Percentiles rank a stretch among this genome's conserved stretches.
Evolutionary conservation across 768 basidiomycete genomes (phyloP).

Genomic region (Phlegmacium glaucopus): DNA sequence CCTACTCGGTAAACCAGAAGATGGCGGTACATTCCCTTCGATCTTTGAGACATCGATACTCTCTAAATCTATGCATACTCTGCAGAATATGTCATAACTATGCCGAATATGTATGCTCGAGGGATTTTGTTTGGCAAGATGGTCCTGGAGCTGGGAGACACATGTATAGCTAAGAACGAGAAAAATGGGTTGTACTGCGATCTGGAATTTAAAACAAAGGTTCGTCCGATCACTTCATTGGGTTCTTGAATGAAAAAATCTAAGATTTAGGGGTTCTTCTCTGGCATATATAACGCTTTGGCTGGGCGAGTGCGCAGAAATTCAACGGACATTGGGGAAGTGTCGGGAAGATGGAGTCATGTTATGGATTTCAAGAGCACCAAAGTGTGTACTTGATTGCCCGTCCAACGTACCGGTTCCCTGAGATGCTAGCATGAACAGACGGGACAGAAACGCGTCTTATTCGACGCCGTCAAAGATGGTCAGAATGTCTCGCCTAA

Average conservation of each 20-base stretch:
- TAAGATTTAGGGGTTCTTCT: slow-evolving; percentile 83
- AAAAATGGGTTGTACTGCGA: slow-evolving; percentile 72
- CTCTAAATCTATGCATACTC: slow-evolving; percentile 4
- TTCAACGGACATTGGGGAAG: slow-evolving; percentile 71
- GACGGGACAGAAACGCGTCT: slow-evolving; percentile 64
- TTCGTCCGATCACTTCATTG: slow-evolving; percentile 23
- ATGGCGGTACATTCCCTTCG: slow-evolving; percentile 63
- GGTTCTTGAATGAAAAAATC: neutral
- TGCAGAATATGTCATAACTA: slow-evolving; percentile 81
- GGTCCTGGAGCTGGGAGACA: slow-evolving; percentile 94
- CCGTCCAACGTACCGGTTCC: neutral
- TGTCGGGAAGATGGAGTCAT: slow-evolving; percentile 89
- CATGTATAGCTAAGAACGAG: slow-evolving; percentile 81
- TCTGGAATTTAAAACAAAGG: slow-evolving; percentile 98
- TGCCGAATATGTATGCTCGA: slow-evolving; percentile 98
- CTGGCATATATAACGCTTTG: slow-evolving; percentile 92
- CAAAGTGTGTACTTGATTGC: slow-evolving; percentile 43
- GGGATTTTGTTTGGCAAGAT: slow-evolving; percentile 91
- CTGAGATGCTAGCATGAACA: slow-evolving; percentile 21
- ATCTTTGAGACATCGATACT: slow-evolving; percentile 8
- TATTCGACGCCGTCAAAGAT: slow-evolving; percentile 84
- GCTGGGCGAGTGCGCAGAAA: slow-evolving; percentile 72
- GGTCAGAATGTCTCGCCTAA: slow-evolving; percentile 75
- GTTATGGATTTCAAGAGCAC: slow-evolving; percentile 79
- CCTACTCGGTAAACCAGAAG: slow-evolving; percentile 78